Percentiles rank a stretch among this genome's conserved stretches.
Conservation (phyloP, 2,329 filamentous ascomycete species). For the Triangularia setosa region DNA sequence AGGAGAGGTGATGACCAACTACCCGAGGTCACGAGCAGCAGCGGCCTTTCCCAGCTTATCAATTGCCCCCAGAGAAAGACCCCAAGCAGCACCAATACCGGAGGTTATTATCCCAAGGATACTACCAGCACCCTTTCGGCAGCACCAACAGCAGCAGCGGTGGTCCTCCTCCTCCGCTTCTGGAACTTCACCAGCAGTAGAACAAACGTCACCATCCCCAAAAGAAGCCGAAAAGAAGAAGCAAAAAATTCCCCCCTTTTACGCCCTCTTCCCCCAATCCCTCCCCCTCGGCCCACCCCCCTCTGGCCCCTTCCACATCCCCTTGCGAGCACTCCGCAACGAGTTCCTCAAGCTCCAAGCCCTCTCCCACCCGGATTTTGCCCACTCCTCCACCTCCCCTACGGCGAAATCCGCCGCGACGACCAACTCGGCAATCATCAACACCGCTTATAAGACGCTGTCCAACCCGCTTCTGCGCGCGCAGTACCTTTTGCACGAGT, state of each 20-base stretch:
- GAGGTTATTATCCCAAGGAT: no score
- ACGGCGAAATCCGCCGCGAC: slow-evolving; percentile 52
- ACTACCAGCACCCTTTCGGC: no score
- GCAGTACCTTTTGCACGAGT: slow-evolving; percentile 75
- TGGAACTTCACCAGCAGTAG: slow-evolving; percentile 3
- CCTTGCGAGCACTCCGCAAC: slow-evolving; percentile 64
- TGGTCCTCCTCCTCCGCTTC: neutral
- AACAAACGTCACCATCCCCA: neutral
- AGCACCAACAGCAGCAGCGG: neutral
- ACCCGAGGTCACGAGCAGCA: neutral
- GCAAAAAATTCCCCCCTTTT: slow-evolving; percentile 37
- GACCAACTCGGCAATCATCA: slow-evolving; percentile 76
- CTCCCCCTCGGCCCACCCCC: slow-evolving; percentile 77
- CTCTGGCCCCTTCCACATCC: slow-evolving; percentile 67
- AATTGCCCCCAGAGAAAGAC: slow-evolving; percentile 9
- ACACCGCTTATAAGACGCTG: slow-evolving; percentile 87
- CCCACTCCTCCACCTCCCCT: slow-evolving; percentile 31
- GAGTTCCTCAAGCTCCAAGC: slow-evolving; percentile 87
- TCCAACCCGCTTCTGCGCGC: slow-evolving; percentile 73
- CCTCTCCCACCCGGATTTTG: slow-evolving; percentile 69
- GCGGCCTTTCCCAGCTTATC: slow-evolving; percentile 1
- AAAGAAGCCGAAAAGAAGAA: neutral
- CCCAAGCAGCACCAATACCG: neutral
- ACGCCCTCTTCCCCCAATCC: slow-evolving; percentile 81
- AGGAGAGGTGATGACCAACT: slow-evolving; percentile 3